Evolutionary conservation across 768 basidiomycete species (phyloP), one percentile per base, ranked within the genome.

Genomic region (Boletus barrowsii): DNA sequence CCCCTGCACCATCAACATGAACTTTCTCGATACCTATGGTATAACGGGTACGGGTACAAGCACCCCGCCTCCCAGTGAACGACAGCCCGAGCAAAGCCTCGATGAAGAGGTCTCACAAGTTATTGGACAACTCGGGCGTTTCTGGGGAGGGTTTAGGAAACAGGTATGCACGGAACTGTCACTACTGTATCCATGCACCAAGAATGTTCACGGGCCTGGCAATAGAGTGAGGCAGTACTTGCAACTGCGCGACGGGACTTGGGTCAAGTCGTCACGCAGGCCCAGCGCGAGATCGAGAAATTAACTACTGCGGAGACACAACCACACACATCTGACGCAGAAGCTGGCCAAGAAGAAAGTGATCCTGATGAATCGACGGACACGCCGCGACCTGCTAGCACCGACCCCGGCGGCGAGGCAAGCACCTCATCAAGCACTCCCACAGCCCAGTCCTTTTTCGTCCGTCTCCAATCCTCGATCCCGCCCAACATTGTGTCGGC

Each of bases 91-190:
- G 52, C 78, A 68, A 40, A 82, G 78, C 52, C 73, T 97, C 42
- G 87, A 95, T 64, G 88, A 95, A 64, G 93, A 97, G 69, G 90
- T 97, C 14, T 80, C 80, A 2, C 87, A 96, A 63, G 93, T 93
- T 22, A 83, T 95, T 40, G 90, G 90, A n/a, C 87, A 91, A 63
- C 75, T 96, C 13, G 84, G 86, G 29, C 78, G 87, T 48, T 86
- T 93, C 66, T 97, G 94, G 94, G 92, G 92, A 42, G 89, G 91
- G 30, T 88, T 95, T 65, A 83, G 85, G 76, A 90, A 88, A 69
- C 93, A 94, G 84, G 93, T 84, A 61, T 59, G 83, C 64, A 46
- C 5, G n/a, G 42, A 46, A 29, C 15, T 11, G 13, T 18, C 26
- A 20, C 46, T 30, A 10, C 37, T 43, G 15, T 15, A 18, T 26